These are phyloP conservation scores for Madurella mycetomatis DNA, from an alignment of 2,329 filamentous ascomycete genomes.

Conservation along the genomic window DNA sequence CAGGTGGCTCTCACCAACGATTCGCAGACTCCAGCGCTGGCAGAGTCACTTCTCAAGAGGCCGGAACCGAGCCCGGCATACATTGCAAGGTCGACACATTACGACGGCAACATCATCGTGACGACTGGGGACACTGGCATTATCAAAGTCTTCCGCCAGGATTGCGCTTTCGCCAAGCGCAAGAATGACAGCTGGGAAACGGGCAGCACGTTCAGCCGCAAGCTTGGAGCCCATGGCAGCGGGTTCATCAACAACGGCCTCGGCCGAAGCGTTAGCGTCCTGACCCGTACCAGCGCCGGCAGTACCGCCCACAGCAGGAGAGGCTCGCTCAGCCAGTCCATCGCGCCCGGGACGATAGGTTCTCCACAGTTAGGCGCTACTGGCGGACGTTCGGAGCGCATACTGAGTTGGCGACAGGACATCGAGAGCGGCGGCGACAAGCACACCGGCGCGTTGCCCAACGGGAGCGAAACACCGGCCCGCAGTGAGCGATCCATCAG, in stretches of 20 bases:
- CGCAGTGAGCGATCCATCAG: constrained; percentile 54
- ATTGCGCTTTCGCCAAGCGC: constrained; percentile 81
- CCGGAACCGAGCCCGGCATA: constrained; percentile 73
- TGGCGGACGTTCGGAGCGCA: constrained; percentile 58
- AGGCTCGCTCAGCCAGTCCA: constrained; percentile 46
- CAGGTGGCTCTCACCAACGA: constrained; percentile 37
- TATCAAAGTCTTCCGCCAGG: constrained; percentile 93
- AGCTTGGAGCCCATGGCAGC: constrained; percentile 56
- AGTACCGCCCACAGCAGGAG: constrained; percentile 48
- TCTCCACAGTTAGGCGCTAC: constrained; percentile 32
- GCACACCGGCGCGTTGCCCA: constrained; percentile 34
- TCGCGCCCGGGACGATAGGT: constrained; percentile 23
- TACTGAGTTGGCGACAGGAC: constrained; percentile 80
- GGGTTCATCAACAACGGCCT: constrained; percentile 55
- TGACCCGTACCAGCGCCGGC: constrained; percentile 48
- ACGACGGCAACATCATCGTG: constrained; percentile 82
- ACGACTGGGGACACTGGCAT: constrained; percentile 83
- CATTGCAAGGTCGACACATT: constrained; percentile 68
- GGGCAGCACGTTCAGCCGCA: constrained; percentile 69
- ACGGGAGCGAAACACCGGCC: constrained; percentile 33
- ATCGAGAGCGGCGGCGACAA: constrained; percentile 41
- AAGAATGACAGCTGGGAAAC: constrained; percentile 74
- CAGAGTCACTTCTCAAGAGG: constrained; percentile 32
- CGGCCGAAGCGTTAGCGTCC: constrained; percentile 52
- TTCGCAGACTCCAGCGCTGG: constrained; percentile 30